Percentiles rank a stretch among this genome's conserved stretches.
Evolutionary conservation across 768 basidiomycete genomes (phyloP).

Genomic region (Pholiota microspora): DNA sequence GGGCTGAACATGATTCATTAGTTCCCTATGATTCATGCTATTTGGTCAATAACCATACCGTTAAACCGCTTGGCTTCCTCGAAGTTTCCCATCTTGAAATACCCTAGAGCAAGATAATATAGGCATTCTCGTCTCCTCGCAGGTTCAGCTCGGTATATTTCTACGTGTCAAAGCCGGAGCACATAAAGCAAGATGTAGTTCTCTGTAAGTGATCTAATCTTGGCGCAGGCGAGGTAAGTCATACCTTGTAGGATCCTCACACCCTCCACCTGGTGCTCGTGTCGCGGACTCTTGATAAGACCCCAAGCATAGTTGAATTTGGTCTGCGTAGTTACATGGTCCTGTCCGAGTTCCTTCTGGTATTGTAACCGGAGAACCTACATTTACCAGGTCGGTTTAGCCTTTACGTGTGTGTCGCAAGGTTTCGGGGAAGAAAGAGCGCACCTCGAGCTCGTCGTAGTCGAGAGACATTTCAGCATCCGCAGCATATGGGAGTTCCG

Average conservation of each 20-base stretch:
- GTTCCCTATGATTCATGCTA: neutral
- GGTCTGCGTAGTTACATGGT: slow-evolving; percentile 89
- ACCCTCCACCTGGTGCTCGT: slow-evolving; percentile 88
- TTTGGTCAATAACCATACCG: slow-evolving; percentile 47
- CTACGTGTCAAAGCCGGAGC: slow-evolving; percentile 35
- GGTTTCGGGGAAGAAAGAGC: slow-evolving; percentile 8
- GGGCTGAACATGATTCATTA: slow-evolving; percentile 42
- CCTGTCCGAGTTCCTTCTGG: slow-evolving; percentile 79
- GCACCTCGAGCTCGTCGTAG: slow-evolving; percentile 87
- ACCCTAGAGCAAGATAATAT: slow-evolving; percentile 93
- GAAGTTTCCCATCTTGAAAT: slow-evolving; percentile 96
- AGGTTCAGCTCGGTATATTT: slow-evolving; percentile 89
- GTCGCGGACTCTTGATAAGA: slow-evolving; percentile 84
- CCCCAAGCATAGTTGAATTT: slow-evolving; percentile 99
- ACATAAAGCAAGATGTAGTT: slow-evolving; percentile 8
- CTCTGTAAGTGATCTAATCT: slow-evolving; percentile 9
- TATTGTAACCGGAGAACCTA: slow-evolving; percentile 88
- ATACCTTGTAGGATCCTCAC: slow-evolving; percentile 88
- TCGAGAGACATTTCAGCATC: slow-evolving; percentile 88
- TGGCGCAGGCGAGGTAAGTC: slow-evolving; percentile 11
- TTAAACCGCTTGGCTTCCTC: slow-evolving; percentile 92
- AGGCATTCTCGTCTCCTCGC: slow-evolving; percentile 88
- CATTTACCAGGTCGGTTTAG: slow-evolving; percentile 1
- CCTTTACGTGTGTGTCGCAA: neutral
- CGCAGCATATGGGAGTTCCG: slow-evolving; percentile 93